Evolutionary conservation across 192 early-diverging fungal species (phyloP).

Genomic region (Backusella sp.): DNA sequence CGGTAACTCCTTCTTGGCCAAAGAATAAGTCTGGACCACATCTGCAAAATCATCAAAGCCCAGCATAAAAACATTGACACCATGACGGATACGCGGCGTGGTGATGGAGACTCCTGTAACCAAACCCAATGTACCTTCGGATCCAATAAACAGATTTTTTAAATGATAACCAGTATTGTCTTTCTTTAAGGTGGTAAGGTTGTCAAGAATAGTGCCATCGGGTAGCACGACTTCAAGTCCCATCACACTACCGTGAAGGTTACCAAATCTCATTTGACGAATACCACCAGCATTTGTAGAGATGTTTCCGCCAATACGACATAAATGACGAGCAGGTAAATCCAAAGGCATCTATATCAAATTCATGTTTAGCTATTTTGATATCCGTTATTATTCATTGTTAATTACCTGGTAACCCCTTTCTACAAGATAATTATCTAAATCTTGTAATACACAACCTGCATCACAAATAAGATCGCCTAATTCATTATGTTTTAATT

Average conservation of each 20-base stretch:
- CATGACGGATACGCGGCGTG: constrained; percentile 52
- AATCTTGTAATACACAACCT: constrained; percentile 84
- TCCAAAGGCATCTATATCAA: constrained; percentile 78
- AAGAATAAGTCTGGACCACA: constrained; percentile 72
- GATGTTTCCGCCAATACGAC: constrained; percentile 97
- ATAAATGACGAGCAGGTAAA: constrained; percentile 78
- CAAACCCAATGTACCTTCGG: constrained; percentile 91
- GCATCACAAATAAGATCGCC: constrained; percentile 39
- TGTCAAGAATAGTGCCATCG: constrained; percentile 85
- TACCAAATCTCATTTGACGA: constrained; percentile 87
- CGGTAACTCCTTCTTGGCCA: constrained; percentile 70
- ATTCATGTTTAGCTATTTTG: background rate
- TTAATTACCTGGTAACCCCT: constrained; percentile 71
- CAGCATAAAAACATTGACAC: constrained; percentile 72
- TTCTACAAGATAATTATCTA: constrained; percentile 83
- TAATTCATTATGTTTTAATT: constrained; percentile 35
- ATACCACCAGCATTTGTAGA: constrained; percentile 91
- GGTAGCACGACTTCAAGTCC: constrained; percentile 89
- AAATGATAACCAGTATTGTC: constrained; percentile 96
- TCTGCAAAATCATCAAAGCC: constrained; percentile 67
- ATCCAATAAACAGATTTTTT: constrained; percentile 96
- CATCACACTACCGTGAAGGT: constrained; percentile 88
- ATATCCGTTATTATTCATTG: background rate
- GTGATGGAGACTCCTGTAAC: constrained; percentile 88
- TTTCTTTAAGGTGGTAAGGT: constrained; percentile 79